phyloP scores from a whole-genome alignment of 78 protist species.

The Dictyostelium brefeldianum region DNA sequence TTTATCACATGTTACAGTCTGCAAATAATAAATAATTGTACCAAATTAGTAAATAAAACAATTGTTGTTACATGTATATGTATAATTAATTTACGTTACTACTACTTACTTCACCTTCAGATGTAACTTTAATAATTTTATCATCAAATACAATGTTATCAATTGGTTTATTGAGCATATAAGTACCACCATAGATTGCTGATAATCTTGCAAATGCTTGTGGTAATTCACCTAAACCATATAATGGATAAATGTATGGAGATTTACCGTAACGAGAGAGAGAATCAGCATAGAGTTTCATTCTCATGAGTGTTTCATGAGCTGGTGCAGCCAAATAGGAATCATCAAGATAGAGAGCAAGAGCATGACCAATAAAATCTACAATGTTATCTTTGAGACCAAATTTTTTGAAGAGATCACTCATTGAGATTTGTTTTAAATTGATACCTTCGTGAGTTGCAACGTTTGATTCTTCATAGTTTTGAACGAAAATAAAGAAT shows the following conservation, averaged over 20 bases:
- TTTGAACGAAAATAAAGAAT: constrained; percentile 92
- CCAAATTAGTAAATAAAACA: no score
- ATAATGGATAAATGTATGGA: constrained; percentile 99
- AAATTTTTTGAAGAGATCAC: constrained; percentile 92
- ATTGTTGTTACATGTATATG: no score
- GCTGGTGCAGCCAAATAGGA: constrained; percentile 91
- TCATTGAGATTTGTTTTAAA: constrained; percentile 78
- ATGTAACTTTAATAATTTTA: constrained; percentile 88
- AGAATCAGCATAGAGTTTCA: constrained; percentile 95
- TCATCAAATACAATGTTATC: constrained; percentile 90
- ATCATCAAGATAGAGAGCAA: constrained; percentile 95
- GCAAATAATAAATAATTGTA: no score
- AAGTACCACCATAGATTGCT: constrained; percentile 99
- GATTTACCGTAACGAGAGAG: constrained; percentile 90
- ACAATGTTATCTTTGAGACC: constrained; percentile 89
- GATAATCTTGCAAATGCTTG: constrained; percentile 95
- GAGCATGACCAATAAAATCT: constrained; percentile 98
- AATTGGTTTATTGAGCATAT: constrained; percentile 97
- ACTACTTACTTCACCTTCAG: constrained; percentile 88
- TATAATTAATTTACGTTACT: constrained; percentile 8
- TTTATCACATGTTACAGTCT: constrained; percentile 12
- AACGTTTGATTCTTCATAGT: constrained; percentile 88
- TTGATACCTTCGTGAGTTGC: constrained; percentile 89
- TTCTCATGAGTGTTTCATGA: constrained; percentile 77
- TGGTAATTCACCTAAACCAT: constrained; percentile 98